Evolutionary conservation across 2,329 filamentous ascomycete genomes (phyloP), one percentile per base, ranked within the genome.

Genomic region (Exophiala sp.): DNA sequence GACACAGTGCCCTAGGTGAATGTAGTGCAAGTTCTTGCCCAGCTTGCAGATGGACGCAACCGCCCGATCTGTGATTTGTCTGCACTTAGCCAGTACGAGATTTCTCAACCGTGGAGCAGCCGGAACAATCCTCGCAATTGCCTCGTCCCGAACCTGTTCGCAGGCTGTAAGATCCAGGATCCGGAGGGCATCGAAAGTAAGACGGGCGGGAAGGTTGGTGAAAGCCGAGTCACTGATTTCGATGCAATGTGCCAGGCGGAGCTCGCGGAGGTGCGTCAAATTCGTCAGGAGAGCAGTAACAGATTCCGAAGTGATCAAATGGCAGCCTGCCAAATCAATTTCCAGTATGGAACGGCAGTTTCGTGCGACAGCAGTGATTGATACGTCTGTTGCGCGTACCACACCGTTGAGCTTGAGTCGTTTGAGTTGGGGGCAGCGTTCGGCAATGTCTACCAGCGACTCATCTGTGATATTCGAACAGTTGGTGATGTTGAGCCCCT

Each of bases 361-460:
- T 39, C 83, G 76, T 4, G 93, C 91, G 65, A 98, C 94, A 2
- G 89, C 86, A 51, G 87, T 74, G 56, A 97, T 83, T 5, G 89
- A 84, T 42, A 78, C 76, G 65, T 97, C 88, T 32, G 85, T 88
- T 27, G 96, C 73, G 68, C 95, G 86, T n/a, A 71, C 69, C 65
- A 93, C 95, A 50, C 90, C 86, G 68, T 97, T 98, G 55, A 98
- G 78, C 79, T 98, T 98, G 59, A 98, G 78, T 82, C 89, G 76
- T 71, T 96, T 97, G 60, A 98, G 80, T 63, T 86, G 88, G 58
- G 78, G 82, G 72, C 93, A 97, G 63, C 73, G 88, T 64, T 86
- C 76, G 5, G 93, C 91, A 24, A 98, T 78, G 10, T 77, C 74
- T 42, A 89, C 79, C 67, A 98, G 76, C 45, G 89, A 93, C 45